Base-by-base conservation (phyloP, 106 monocot genomes). In the Triglochin maritima region DNA sequence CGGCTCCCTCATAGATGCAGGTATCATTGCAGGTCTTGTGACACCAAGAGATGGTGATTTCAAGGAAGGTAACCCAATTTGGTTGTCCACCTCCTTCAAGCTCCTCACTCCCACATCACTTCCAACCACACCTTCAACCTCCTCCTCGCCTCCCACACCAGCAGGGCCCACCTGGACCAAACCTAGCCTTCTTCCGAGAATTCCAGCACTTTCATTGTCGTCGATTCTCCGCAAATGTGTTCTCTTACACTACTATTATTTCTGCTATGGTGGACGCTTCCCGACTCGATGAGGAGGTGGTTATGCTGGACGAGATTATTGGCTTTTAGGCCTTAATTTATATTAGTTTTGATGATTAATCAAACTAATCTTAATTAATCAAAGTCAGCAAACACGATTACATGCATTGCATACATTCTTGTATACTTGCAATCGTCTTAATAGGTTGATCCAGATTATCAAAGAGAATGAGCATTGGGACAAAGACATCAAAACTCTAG, bases 71-170 rank as follows among this genome's bases (percentile, higher is more conserved):
- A 29, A 29, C 29, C 29, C 29, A 0, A 29, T 1, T 29, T 29
- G 29, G 29, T 29, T 47, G 42, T 56, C 50, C 46, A 59, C 46
- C 71, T 49, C 49, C 56, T 11, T 50, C 17, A 73, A 83, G 11
- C 50, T 78, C 55, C 65, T 54, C 60, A 45, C 41, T 52, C 47
- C 9, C 41, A 81, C n/a, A 7, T 57, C 41, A 83, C 83, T 12
- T 79, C 78, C 12, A 47, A 69, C 11, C 79, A 84, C 76, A 88
- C 79, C 6, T 81, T 77, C 79, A 88, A 84, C 47, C 81, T 88
- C 63, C 67, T 87, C 15, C 78, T 87, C 67, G 84, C 81, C 56
- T 56, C 69, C 60, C 73, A 74, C 65, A 67, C 59, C 57, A 54
- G 72, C 65, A 65, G 47, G 46, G 16, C 56, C 48, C 9, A 9